Evolutionary conservation across 2,329 filamentous ascomycete genomes (phyloP), one percentile per base, ranked within the genome.

Genomic region (Colletotrichum lini): DNA sequence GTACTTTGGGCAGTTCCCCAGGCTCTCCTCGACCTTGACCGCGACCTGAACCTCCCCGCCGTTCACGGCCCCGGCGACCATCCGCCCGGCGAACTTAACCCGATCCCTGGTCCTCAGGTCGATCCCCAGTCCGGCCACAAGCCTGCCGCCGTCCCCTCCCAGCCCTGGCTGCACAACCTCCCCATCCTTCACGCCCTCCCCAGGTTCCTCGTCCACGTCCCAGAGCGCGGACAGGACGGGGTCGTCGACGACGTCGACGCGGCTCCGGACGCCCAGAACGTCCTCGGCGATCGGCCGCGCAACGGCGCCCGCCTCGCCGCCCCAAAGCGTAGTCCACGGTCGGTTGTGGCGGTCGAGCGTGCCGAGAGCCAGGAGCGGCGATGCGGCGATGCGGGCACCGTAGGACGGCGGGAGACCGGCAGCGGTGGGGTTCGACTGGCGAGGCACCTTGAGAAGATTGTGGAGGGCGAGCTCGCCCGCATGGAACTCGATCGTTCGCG

Each of bases 1-100:
- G 76, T 97, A 97, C 80, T 97, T 97, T 2, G 94, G 94, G 76
- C 94, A 97, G 76, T 96, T 97, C 0, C 93, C 91, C 82, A 97
- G 77, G 74, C 90, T 93, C 79, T 93, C 91, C 42, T 92, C 87
- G 67, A 97, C 90, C 50, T 88, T 87, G 54, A 94, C 84, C 16
- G 92, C 90, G 45, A 96, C 82, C 79, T 88, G 85, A 53, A 86
- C 75, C 6, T 82, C 79, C 9, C 75, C 78, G 6, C 77, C 77
- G 2, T 83, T 81, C 4, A 92, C 79, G 3, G 88, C 86, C 0
- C 91, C 93, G 4, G 90, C 91, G 21, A 93, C 79, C 86, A 95
- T 90, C 45, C 85, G 85, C 0, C 94, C 94, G 26, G 87, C 90
- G 7, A 96, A 79, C 82, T 97, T 97, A 49, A 95, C 89, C 47